phyloP scores from a whole-genome alignment of 148 eudicot genomes.

The Agrostemma githago region DNA sequence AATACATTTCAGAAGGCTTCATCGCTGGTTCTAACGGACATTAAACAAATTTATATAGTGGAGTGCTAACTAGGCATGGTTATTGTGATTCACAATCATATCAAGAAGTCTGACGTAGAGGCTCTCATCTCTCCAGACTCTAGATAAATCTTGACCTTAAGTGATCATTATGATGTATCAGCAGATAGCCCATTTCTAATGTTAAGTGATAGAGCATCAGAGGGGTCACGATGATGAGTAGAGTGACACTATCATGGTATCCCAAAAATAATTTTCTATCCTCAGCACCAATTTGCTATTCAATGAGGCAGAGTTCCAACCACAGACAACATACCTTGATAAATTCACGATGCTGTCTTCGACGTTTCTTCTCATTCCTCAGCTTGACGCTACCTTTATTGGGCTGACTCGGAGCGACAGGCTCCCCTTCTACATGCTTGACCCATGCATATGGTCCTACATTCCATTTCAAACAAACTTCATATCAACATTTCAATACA shows the following conservation, averaged over 20 bases:
- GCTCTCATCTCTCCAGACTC: not conserved
- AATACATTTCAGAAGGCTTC: too few species aligned
- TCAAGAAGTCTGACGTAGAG: not conserved
- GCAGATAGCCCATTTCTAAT: not conserved
- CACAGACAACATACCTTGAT: conserved; percentile 44
- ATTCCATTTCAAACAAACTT: conserved; percentile 22
- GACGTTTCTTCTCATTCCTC: conserved; percentile 80
- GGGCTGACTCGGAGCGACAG: conserved; percentile 68
- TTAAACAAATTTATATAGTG: too few species aligned
- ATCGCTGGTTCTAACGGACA: too few species aligned
- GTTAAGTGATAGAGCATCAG: not conserved
- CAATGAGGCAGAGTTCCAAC: not conserved
- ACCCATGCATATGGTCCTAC: conserved; percentile 96
- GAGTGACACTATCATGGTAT: not conserved
- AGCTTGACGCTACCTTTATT: conserved; percentile 84
- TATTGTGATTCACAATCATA: not conserved
- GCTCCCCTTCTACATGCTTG: conserved; percentile 64
- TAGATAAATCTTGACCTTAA: not conserved
- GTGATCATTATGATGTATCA: not conserved
- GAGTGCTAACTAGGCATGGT: not conserved
- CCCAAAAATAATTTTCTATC: not conserved
- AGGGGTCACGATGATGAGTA: not conserved
- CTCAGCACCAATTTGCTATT: not conserved
- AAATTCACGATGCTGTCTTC: conserved; percentile 60
- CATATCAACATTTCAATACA: conserved; percentile 11